A percentile compares a stretch with the other conserved stretches of the same genome.
These are phyloP conservation scores for Arctium minus DNA, from an alignment of 129 eudicot species.

Conservation along the genomic window DNA sequence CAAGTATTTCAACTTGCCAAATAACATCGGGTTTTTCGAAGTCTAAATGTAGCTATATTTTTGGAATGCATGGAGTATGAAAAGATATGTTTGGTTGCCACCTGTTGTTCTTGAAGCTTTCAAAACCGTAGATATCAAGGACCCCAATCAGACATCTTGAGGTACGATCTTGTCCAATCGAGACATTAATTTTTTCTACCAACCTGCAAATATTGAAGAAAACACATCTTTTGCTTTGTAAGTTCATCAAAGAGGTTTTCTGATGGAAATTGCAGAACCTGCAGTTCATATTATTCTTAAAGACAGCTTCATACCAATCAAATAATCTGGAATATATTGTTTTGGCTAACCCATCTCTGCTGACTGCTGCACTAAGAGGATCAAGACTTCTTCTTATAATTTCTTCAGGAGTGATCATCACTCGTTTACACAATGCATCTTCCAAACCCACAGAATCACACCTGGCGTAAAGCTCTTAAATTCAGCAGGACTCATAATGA, in stretches of 20 bases:
- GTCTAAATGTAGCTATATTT: constrained; percentile 12
- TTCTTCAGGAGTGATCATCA: constrained; percentile 99
- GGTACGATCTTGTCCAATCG: constrained; percentile 89
- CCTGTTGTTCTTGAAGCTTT: constrained; percentile 97
- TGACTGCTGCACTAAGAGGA: constrained; percentile 88
- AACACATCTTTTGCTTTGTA: not conserved
- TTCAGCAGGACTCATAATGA: constrained; percentile 6
- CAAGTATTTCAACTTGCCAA: constrained; percentile 14
- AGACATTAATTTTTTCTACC: constrained; percentile 85
- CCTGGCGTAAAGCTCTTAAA: constrained; percentile 45
- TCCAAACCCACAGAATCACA: constrained; percentile 82
- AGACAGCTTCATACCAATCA: constrained; percentile 65
- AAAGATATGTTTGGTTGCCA: constrained; percentile 20
- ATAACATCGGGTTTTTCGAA: constrained; percentile 17
- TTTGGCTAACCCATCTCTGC: constrained; percentile 98
- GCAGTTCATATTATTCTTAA: not conserved
- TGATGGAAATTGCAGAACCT: not conserved
- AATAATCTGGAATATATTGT: constrained; percentile 86
- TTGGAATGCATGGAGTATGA: not conserved
- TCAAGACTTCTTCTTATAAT: constrained; percentile 91
- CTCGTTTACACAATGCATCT: constrained; percentile 93
- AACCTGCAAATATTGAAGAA: constrained; percentile 50
- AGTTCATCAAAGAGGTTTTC: not conserved
- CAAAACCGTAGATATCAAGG: constrained; percentile 97
- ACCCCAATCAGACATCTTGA: constrained; percentile 89